These are phyloP conservation scores for Ascodesmis nigricans DNA, from an alignment of 495 filamentous ascomycete species.

Conservation along the genomic window DNA sequence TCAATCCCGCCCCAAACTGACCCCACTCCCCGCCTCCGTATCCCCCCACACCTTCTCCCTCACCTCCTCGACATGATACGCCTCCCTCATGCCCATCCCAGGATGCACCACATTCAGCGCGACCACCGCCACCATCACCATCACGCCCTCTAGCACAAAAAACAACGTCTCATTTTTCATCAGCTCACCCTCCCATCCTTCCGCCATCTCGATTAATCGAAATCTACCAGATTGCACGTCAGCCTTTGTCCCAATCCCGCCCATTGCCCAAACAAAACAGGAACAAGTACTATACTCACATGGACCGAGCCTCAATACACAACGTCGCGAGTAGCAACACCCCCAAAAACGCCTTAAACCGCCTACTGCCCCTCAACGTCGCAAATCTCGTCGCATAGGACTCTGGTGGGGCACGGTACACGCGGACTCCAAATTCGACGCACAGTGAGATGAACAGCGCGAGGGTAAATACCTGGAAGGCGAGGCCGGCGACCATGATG, in stretches of 20 bases:
- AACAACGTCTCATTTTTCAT: slow-evolving; percentile 39
- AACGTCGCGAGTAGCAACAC: slow-evolving; percentile 31
- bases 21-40: slow-evolving; percentile 2
- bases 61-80: slow-evolving; percentile 8
- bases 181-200: slow-evolving; percentile 37
- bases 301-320: slow-evolving; percentile 37
- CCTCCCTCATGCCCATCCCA: slow-evolving; percentile 27
- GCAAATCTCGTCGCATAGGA: too few relatives aligned
- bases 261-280: too few relatives aligned
- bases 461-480: slow-evolving; percentile 34
- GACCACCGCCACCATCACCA: slow-evolving; percentile 39
- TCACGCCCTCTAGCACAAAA: slow-evolving; percentile 49
- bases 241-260: too few relatives aligned
- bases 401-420: too few relatives aligned
- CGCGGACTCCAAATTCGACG: slow-evolving; percentile 28
- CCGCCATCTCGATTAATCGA: slow-evolving; percentile 40
- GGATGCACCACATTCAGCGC: slow-evolving; percentile 39
- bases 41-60: neutral
- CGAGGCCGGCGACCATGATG: slow-evolving; percentile 44
- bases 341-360: slow-evolving; percentile 24
- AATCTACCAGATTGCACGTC: too few relatives aligned
- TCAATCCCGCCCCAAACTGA: too few relatives aligned
- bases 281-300: too few relatives aligned
- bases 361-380: slow-evolving; percentile 12
- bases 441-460: slow-evolving; percentile 30